These are phyloP conservation scores for Suhomyces taliae DNA, from an alignment of 1,139 yeast genomes.

Conservation along the genomic window DNA sequence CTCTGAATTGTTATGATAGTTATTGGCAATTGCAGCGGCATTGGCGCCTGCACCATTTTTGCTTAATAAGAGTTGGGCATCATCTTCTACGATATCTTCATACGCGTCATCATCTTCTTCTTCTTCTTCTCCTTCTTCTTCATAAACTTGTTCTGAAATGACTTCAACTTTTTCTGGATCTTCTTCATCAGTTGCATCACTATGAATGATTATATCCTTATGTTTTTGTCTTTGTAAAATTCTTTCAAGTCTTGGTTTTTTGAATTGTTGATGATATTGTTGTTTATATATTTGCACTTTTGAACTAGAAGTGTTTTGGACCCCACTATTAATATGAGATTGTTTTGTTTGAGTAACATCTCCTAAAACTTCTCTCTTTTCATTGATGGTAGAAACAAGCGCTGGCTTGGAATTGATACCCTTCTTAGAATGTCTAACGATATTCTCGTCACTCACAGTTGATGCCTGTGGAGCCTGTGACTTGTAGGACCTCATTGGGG, in stretches of 20 bases:
- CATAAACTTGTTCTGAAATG: constrained; percentile 7
- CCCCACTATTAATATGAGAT: neutral
- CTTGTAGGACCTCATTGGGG: constrained; percentile 9
- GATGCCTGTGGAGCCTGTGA: constrained; percentile 5
- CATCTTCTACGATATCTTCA: constrained; percentile 6
- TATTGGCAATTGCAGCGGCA: constrained; percentile 5
- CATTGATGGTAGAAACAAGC: neutral
- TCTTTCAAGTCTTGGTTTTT: constrained; percentile 25
- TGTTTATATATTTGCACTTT: constrained; percentile 25
- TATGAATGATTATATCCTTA: constrained; percentile 9
- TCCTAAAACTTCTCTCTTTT: constrained; percentile 31
- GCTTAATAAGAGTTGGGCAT: neutral
- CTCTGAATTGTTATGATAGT: constrained; percentile 12
- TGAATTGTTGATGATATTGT: constrained; percentile 20
- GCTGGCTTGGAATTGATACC: constrained; percentile 2
- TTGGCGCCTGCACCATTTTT: constrained; percentile 10
- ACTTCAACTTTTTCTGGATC: constrained; percentile 12
- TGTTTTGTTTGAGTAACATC: constrained; percentile 25
- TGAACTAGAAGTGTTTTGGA: constrained; percentile 10
- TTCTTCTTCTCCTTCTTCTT: constrained; percentile 6
- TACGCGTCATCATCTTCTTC: constrained; percentile 4
- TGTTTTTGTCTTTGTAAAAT: constrained; percentile 10
- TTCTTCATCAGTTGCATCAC: constrained; percentile 13
- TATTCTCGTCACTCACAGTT: constrained; percentile 10
- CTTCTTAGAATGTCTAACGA: constrained; percentile 5